Evolutionary conservation across 2,329 filamentous ascomycete genomes (phyloP).

Genomic region (Nectriaceae sp.): DNA sequence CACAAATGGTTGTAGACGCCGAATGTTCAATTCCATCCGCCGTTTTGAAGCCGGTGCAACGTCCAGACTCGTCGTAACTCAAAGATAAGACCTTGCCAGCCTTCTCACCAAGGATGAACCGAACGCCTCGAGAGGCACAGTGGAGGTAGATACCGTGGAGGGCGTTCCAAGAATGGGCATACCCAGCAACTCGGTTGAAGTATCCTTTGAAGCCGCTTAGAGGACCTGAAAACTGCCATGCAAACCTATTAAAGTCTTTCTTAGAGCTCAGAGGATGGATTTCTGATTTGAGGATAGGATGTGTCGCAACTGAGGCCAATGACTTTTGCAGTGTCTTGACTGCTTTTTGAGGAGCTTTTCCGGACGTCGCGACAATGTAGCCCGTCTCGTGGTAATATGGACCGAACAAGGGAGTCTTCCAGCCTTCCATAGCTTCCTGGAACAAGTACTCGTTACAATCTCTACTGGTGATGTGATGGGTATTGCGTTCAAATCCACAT

Average conservation of each 20-base stretch:
- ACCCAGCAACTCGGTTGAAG: constrained; percentile 56
- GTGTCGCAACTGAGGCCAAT: constrained; percentile 31
- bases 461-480: not conserved
- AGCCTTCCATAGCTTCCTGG: constrained; percentile 50
- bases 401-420: constrained; percentile 49
- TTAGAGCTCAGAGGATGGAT: not conserved
- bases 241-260: constrained; percentile 7
- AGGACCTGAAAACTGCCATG: constrained; percentile 38
- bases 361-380: constrained; percentile 48
- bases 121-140: constrained; percentile 38
- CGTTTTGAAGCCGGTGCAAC: constrained; percentile 7
- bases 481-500: not conserved
- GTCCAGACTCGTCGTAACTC: constrained; percentile 2
- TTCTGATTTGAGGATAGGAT: constrained; percentile 20
- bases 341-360: constrained; percentile 48
- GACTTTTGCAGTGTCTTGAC: constrained; percentile 42
- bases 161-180: constrained; percentile 55
- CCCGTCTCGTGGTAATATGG: constrained; percentile 48
- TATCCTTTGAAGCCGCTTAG: constrained; percentile 59
- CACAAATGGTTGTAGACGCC: constrained; percentile 46
- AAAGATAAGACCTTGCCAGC: constrained; percentile 5
- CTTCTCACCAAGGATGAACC: constrained; percentile 38
- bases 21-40: constrained; percentile 4
- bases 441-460: not conserved
- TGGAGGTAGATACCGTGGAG: constrained; percentile 47